A percentile compares a stretch with the other conserved stretches of the same genome.
Evolutionary conservation across 495 filamentous ascomycete genomes (phyloP).

Genomic region (Apodospora peruviana): DNA sequence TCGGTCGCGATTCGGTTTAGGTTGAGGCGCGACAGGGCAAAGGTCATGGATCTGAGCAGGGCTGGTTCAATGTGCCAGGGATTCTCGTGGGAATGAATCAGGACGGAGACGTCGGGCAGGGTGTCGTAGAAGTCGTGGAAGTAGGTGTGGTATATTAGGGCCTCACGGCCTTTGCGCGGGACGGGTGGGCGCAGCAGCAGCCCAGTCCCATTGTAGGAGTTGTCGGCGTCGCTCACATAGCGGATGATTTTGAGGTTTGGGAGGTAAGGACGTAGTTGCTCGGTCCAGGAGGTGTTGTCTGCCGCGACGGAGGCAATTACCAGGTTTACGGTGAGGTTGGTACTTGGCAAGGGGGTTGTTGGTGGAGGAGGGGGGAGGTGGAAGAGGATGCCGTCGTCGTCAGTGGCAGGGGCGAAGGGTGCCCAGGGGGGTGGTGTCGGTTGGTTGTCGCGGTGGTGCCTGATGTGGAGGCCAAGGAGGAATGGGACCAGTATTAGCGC

Average conservation of each 20-base stretch:
- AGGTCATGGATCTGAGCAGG: conserved; percentile 34
- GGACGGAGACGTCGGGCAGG: conserved; percentile 61
- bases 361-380: too few relatives aligned
- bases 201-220: too few relatives aligned
- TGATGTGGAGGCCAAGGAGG: too few relatives aligned
- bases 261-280: conserved; percentile 37
- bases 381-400: too few relatives aligned
- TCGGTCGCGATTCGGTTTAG: conserved; percentile 33
- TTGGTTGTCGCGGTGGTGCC: too few relatives aligned
- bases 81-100: conserved; percentile 63
- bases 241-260: conserved; percentile 51
- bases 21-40: conserved; percentile 39
- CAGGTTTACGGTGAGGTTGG: conserved; percentile 30
- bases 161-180: conserved; percentile 70
- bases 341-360: too few relatives aligned
- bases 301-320: conserved; percentile 52
- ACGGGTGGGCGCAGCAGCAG: conserved; percentile 54
- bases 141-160: conserved; percentile 68
- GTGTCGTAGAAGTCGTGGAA: conserved; percentile 67
- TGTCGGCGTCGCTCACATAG: conserved; percentile 58
- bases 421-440: too few relatives aligned
- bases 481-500: too few relatives aligned
- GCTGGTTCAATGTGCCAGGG: conserved; percentile 61
- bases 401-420: too few relatives aligned
- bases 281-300: conserved; percentile 60